phyloP scores from a whole-genome alignment of 2,329 filamentous ascomycete species.

The Ramichloridium luteum region DNA sequence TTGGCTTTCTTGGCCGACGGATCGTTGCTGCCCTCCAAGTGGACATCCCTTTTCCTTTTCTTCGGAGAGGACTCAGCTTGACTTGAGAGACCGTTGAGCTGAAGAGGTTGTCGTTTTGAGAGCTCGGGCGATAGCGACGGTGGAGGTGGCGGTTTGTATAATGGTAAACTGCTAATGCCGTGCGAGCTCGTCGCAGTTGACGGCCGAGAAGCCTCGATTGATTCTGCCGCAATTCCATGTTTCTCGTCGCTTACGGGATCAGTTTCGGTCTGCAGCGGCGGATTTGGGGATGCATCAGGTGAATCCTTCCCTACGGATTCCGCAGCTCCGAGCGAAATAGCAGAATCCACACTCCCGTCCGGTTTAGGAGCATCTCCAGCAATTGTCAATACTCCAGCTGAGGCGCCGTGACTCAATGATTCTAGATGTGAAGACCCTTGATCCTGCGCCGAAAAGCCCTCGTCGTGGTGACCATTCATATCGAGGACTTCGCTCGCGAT shows the following conservation, averaged over 20 bases:
- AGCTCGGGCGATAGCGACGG: constrained; percentile 20
- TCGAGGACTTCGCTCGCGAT: constrained; percentile 26
- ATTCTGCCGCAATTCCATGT: too few species aligned
- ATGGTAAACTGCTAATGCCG: too few species aligned
- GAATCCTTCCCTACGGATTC: background rate
- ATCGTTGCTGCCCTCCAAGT: too few species aligned
- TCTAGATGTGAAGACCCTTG: background rate
- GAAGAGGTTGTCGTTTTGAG: constrained; percentile 12
- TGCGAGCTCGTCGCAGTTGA: too few species aligned
- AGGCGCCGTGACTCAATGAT: background rate
- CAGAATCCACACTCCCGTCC: constrained; percentile 22
- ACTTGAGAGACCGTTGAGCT: constrained; percentile 8
- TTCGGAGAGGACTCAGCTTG: too few species aligned
- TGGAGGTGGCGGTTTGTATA: constrained; percentile 20
- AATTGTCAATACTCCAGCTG: background rate
- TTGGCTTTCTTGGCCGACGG: too few species aligned
- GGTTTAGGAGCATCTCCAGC: constrained; percentile 7
- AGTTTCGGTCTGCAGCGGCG: constrained; percentile 3
- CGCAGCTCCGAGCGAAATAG: constrained; percentile 14
- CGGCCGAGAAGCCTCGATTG: too few species aligned
- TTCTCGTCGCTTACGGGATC: too few species aligned
- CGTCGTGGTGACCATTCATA: constrained; percentile 19
- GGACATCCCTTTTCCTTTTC: too few species aligned
- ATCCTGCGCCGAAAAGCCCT: constrained; percentile 13
- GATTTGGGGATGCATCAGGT: constrained; percentile 1